These are phyloP conservation scores for Stemphylium beticola DNA, from an alignment of 2,329 filamentous ascomycete species.

Conservation along the genomic window DNA sequence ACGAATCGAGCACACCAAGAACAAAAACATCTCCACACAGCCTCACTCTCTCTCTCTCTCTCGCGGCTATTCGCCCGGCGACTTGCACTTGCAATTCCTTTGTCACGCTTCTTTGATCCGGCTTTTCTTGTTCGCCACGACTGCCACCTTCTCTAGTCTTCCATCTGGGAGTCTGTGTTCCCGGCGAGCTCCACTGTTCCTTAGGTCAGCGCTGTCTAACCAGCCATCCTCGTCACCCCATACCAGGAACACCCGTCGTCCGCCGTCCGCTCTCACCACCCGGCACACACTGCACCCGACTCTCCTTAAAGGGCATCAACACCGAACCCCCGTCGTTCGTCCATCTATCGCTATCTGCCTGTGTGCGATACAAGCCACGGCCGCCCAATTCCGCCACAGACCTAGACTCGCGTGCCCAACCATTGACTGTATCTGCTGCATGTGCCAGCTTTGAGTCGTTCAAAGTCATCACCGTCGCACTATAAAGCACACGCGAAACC, in stretches of 20 bases:
- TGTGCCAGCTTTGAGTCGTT: constrained; percentile 18
- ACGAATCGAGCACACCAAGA: not conserved
- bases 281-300: constrained; percentile 10
- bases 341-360: constrained; percentile 14
- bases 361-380: constrained; percentile 15
- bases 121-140: constrained; percentile 25
- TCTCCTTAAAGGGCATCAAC: constrained; percentile 13
- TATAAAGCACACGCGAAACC: constrained; percentile 17
- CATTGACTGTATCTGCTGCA: constrained; percentile 13
- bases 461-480: constrained; percentile 14
- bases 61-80: not conserved
- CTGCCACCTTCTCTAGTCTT: constrained; percentile 22
- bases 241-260: constrained; percentile 15
- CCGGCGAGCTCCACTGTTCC: constrained; percentile 15
- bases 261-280: constrained; percentile 13
- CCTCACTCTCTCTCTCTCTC: constrained; percentile 14
- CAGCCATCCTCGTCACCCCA: constrained; percentile 22
- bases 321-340: constrained; percentile 2
- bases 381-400: constrained; percentile 32
- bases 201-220: constrained; percentile 22
- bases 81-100: constrained; percentile 3
- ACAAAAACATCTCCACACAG: constrained; percentile 12
- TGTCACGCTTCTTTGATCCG: constrained; percentile 13
- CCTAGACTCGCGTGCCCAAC: constrained; percentile 6
- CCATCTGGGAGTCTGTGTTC: constrained; percentile 10